A percentile compares a stretch with the other conserved stretches of the same genome.
Evolutionary conservation across 306 rosid genomes (phyloP).

Genomic region (Elaeagnus macrophylla): DNA sequence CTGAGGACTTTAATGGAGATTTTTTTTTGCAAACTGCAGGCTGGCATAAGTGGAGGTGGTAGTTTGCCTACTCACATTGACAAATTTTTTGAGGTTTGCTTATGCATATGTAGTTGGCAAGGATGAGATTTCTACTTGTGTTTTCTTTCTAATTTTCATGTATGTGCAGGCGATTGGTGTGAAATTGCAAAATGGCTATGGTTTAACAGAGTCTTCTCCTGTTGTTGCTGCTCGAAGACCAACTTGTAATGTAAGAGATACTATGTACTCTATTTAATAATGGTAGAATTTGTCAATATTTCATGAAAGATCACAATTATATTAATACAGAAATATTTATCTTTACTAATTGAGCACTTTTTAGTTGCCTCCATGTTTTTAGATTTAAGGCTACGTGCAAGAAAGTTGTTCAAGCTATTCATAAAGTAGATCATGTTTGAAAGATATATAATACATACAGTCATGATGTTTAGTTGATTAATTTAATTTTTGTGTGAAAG

Average conservation of each 20-base stretch:
- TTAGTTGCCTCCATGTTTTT: no score
- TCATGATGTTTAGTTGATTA: no score
- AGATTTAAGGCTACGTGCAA: neutral
- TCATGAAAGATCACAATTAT: neutral
- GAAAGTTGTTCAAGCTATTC: neutral
- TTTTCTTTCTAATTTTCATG: conserved; percentile 10
- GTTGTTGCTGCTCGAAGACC: conserved; percentile 69
- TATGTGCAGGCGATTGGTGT: conserved; percentile 72
- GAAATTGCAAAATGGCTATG: conserved; percentile 85
- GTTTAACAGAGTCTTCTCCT: conserved; percentile 89
- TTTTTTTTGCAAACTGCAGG: conserved; percentile 49
- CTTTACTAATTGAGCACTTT: no score
- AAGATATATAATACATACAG: no score
- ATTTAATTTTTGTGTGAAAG: no score
- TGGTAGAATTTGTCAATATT: neutral
- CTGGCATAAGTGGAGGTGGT: conserved; percentile 92
- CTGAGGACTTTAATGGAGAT: conserved; percentile 15
- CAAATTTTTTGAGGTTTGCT: conserved; percentile 74
- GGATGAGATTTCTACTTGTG: neutral
- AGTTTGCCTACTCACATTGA: conserved; percentile 74
- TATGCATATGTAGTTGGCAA: conserved; percentile 7
- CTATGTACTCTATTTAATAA: conserved; percentile 2
- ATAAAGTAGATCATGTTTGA: no score
- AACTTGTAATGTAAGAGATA: conserved; percentile 59
- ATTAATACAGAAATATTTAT: no score